Conservation (phyloP, 208 protist species). For the Leishmania turanica region DNA sequence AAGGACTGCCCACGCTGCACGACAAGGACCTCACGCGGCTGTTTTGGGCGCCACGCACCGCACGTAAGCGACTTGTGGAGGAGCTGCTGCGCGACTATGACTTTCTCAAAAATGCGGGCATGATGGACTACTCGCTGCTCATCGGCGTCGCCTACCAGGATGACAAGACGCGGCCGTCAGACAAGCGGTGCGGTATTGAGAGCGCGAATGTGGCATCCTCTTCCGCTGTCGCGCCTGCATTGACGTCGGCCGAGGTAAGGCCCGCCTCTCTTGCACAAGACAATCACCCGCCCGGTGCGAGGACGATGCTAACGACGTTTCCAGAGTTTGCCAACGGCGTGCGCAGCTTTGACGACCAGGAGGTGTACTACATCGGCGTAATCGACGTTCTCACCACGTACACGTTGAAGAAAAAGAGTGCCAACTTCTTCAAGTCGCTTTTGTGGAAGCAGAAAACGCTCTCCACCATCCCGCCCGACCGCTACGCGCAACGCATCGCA, state of each 20-base stretch:
- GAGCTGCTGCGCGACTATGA: conserved; percentile 68
- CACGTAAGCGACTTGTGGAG: conserved; percentile 49
- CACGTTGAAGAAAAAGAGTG: conserved; percentile 78
- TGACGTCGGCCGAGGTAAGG: conserved; percentile 20
- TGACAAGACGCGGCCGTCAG: conserved; percentile 41
- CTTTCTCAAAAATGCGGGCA: conserved; percentile 45
- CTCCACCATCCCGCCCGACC: conserved; percentile 74
- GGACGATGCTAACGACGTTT: not conserved
- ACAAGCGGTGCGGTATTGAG: conserved; percentile 42
- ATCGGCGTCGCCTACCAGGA: conserved; percentile 83
- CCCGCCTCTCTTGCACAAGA: conserved; percentile 6
- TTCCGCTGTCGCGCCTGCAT: not conserved
- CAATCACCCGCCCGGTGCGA: not conserved
- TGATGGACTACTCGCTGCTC: conserved; percentile 91
- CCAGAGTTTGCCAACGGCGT: conserved; percentile 59
- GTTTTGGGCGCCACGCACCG: conserved; percentile 62
- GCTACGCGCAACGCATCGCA: conserved; percentile 63
- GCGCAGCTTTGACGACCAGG: conserved; percentile 65
- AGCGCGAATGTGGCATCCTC: conserved; percentile 43
- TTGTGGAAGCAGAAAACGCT: conserved; percentile 75
- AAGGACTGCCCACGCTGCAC: conserved; percentile 56
- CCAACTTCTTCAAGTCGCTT: conserved; percentile 90
- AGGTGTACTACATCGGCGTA: conserved; percentile 89
- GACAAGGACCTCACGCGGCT: conserved; percentile 87
- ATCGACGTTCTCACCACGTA: conserved; percentile 90